phyloP scores from a whole-genome alignment of 2,329 filamentous ascomycete genomes.

The Scedosporium aurantiacum region DNA sequence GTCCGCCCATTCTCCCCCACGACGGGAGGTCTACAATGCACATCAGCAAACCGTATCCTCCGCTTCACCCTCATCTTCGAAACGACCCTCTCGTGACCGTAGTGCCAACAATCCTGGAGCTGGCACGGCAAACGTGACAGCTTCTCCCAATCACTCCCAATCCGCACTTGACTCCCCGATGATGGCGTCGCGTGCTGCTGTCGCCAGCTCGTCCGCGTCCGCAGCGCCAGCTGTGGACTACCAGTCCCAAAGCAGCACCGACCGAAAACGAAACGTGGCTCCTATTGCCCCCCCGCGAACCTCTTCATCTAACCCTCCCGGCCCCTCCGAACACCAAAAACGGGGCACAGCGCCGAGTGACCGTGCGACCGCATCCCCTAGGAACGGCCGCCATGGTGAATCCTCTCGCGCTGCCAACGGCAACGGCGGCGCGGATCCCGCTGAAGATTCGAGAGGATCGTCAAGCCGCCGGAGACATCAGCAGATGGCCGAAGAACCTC shows the following conservation, averaged over 20 bases:
- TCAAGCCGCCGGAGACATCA: conserved; percentile 28
- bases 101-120: conserved; percentile 29
- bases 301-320: conserved; percentile 51
- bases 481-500: conserved; percentile 15
- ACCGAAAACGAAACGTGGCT: conserved; percentile 49
- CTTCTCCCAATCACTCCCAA: background rate
- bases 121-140: conserved; percentile 19
- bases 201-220: conserved; percentile 29
- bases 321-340: conserved; percentile 18
- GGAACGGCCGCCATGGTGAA: conserved; percentile 5
- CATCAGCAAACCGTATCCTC: conserved; percentile 30
- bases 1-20: conserved; percentile 38
- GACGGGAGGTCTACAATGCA: conserved; percentile 46
- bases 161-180: conserved; percentile 24
- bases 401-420: conserved; percentile 14
- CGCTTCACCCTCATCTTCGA: conserved; percentile 39
- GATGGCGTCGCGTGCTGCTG: conserved; percentile 36
- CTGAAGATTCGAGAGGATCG: conserved; percentile 25
- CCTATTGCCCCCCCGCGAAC: conserved; percentile 71
- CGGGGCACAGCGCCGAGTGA: conserved; percentile 12
- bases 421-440: conserved; percentile 17
- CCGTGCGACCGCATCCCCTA: conserved; percentile 6
- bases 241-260: conserved; percentile 28
- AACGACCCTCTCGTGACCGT: conserved; percentile 41
- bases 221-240: conserved; percentile 30